Evolutionary conservation across 176 grass and related monocot species (phyloP), one percentile per base, ranked within the genome.

Genomic region (Urochloa ruziziensis): DNA sequence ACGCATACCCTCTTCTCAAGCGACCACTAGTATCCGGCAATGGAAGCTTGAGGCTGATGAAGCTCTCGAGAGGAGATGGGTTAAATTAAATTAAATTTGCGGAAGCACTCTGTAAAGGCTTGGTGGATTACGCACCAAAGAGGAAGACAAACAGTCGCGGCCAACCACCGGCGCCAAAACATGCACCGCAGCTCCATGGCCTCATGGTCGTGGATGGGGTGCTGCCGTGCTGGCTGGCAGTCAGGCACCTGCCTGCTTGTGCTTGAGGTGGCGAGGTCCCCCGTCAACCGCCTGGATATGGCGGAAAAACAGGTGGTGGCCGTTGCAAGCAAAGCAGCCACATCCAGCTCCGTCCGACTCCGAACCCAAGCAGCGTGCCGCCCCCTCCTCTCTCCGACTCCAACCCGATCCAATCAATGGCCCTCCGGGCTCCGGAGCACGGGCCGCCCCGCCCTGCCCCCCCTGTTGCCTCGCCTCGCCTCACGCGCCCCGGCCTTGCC

Each of bases 261-360:
- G n/a, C n/a, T n/a, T n/a, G n/a, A n/a, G n/a, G n/a, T n/a, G n/a
- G n/a, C n/a, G 68, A 47, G 42, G 44, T 28, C 25, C 46, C 34
- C 61, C 60, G 8, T 34, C 48, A 29, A 39, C 48, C 64, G 58
- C 56, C 40, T 74, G 81, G 69, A 63, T 74, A 30, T 59, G 48
- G 83, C 79, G 29, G 69, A 70, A 63, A 85, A 73, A 76, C 53
- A 71, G 52, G 78, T 74, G 84, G 51, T 42, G 75, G 51, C 63
- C 25, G 37, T 73, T 47, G 65, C 83, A 40, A 49, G 39, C 37
- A 39, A 4, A 39, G 37, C 39, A 40, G 39, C 39, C 39, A 40
- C 39, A 9, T 9, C 39, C 39, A 6, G 39, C 39, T 9, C 10
- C 19, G 40, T 56, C 57, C 16, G 67, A 10, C 12, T 37, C 33